Evolutionary conservation across 805 yeast genomes (phyloP).

Genomic region (Candida gorgasii): DNA sequence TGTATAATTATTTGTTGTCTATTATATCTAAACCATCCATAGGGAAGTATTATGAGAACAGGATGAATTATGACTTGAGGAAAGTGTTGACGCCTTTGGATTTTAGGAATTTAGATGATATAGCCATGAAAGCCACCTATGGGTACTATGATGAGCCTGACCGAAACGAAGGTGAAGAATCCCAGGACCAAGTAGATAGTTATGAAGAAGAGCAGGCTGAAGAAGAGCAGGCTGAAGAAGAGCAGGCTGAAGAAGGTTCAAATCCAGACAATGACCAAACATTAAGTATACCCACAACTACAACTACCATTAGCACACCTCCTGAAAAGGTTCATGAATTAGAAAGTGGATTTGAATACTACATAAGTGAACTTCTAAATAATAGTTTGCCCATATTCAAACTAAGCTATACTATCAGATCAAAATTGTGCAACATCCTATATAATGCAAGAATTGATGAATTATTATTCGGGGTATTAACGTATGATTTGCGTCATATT

Average conservation of each 20-base stretch:
- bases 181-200: too few relatives aligned
- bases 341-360: slow-evolving; percentile 23
- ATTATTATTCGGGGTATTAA: slow-evolving; percentile 72
- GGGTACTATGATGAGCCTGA: slow-evolving; percentile 21
- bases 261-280: background rate
- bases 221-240: slow-evolving; percentile 2
- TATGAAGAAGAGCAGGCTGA: background rate
- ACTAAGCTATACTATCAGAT: slow-evolving; percentile 58
- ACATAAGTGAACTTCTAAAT: slow-evolving; percentile 29
- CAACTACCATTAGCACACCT: background rate
- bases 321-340: background rate
- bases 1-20: slow-evolving; percentile 78
- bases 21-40: slow-evolving; percentile 82
- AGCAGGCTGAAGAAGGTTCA: background rate
- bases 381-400: slow-evolving; percentile 23
- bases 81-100: slow-evolving; percentile 76
- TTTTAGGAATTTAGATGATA: slow-evolving; percentile 63
- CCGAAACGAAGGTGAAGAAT: background rate
- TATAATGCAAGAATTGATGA: slow-evolving; percentile 34
- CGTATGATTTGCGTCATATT: slow-evolving; percentile 63
- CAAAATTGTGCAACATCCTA: slow-evolving; percentile 56
- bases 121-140: slow-evolving; percentile 42
- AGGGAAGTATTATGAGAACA: slow-evolving; percentile 60
- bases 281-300: background rate
- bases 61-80: slow-evolving; percentile 82